These are phyloP conservation scores for Solanum corneliomulleri DNA, from an alignment of 257 asterid genomes.

Conservation along the genomic window DNA sequence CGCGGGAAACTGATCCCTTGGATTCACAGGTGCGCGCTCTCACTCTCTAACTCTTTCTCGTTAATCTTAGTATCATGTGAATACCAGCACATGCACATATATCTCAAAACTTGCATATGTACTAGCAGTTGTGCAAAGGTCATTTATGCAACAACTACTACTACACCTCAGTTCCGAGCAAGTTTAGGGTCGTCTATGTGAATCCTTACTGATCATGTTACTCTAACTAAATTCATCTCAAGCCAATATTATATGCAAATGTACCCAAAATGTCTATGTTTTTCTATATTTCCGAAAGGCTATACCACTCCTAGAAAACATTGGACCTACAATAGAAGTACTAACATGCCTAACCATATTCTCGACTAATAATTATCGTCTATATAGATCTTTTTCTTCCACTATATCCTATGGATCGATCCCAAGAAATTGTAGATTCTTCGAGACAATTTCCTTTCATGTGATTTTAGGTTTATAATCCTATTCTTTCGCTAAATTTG, in stretches of 20 bases:
- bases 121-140: background rate
- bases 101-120: background rate
- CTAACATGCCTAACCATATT: background rate
- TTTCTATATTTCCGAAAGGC: background rate
- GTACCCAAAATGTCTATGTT: background rate
- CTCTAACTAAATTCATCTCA: background rate
- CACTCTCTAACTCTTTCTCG: background rate
- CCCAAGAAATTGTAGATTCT: background rate
- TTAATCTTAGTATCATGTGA: background rate
- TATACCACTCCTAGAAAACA: background rate
- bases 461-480: background rate
- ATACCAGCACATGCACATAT: background rate
- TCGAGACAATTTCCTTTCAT: background rate
- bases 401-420: background rate
- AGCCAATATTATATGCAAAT: background rate
- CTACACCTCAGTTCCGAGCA: background rate
- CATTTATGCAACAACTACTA: background rate
- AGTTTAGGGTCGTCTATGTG: background rate
- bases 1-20: constrained; percentile 73
- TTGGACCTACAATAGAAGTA: background rate
- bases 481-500: background rate
- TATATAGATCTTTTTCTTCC: background rate
- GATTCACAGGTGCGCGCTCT: constrained; percentile 45
- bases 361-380: background rate
- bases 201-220: background rate